A percentile compares a stretch with the other conserved stretches of the same genome.
Conservation (phyloP, 2,329 filamentous ascomycete genomes). For the Colletotrichum viniferum region DNA sequence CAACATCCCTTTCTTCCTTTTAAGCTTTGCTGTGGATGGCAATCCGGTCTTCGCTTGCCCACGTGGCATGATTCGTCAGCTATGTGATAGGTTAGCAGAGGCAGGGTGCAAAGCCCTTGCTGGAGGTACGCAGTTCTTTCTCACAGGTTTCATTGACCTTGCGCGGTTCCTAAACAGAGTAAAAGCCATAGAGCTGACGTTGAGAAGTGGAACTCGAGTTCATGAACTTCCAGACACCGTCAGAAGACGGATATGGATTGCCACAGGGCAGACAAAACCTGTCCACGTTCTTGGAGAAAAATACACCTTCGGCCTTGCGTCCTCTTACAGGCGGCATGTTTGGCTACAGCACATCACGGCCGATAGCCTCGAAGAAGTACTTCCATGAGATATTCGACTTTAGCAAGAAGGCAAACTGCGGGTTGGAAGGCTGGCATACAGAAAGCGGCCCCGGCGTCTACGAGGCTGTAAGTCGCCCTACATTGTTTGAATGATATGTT, state of each 20-base stretch:
- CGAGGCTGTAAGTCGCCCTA: background rate
- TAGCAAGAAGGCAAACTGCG: rapidly evolving
- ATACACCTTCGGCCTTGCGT: background rate
- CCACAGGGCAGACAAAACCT: background rate
- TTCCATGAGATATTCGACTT: background rate
- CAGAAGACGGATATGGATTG: background rate
- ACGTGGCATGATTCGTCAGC: slow-evolving; percentile 67
- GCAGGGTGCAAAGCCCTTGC: slow-evolving; percentile 69
- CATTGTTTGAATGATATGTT: rapidly evolving
- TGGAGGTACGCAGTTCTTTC: background rate
- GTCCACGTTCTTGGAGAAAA: background rate
- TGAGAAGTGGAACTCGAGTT: background rate
- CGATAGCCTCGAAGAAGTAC: background rate
- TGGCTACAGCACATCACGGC: background rate
- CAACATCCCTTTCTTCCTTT: slow-evolving; percentile 75
- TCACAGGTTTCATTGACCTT: rapidly evolving
- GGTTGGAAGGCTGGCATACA: background rate
- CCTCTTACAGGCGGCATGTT: background rate
- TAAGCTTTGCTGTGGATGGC: slow-evolving; percentile 76
- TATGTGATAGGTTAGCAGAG: slow-evolving; percentile 63
- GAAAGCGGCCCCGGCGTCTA: background rate
- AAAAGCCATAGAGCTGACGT: background rate
- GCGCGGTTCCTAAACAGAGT: rapidly evolving
- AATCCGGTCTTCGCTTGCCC: slow-evolving; percentile 74
- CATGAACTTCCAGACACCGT: background rate